These are phyloP conservation scores for Ailanthus altissimus DNA, from an alignment of 345 rosid species.

Conservation along the genomic window DNA sequence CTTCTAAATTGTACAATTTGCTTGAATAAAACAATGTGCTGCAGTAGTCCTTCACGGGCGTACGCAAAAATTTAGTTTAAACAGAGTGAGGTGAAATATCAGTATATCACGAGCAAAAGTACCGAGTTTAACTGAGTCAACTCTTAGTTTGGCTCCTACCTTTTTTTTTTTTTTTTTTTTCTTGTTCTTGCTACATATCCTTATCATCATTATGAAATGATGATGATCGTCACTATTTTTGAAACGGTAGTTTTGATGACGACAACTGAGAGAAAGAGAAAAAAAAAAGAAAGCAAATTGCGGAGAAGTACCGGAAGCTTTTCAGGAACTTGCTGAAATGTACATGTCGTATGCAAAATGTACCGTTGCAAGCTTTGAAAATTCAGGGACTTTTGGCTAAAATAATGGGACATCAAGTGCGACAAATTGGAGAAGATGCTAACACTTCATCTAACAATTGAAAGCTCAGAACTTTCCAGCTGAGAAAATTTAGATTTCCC, in stretches of 20 bases:
- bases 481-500: background rate
- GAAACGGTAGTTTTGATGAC: too few species aligned
- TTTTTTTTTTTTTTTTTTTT: too few species aligned
- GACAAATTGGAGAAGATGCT: background rate
- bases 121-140: too few species aligned
- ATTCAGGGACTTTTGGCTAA: background rate
- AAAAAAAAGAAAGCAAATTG: background rate
- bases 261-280: too few species aligned
- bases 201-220: too few species aligned
- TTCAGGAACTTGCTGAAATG: background rate
- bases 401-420: background rate
- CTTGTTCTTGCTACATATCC: too few species aligned
- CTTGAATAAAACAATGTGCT: background rate
- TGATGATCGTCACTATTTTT: too few species aligned
- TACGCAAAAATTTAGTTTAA: too few species aligned
- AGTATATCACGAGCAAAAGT: too few species aligned
- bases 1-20: background rate
- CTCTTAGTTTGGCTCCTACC: too few species aligned
- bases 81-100: too few species aligned
- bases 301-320: background rate
- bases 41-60: too few species aligned
- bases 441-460: background rate
- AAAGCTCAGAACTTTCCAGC: background rate
- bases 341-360: background rate
- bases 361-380: conserved; percentile 10